Percentiles rank a stretch among this genome's conserved stretches.
Evolutionary conservation across 371 early-diverging fungal genomes (phyloP).

Genomic region (Syncephalastrum sp.): DNA sequence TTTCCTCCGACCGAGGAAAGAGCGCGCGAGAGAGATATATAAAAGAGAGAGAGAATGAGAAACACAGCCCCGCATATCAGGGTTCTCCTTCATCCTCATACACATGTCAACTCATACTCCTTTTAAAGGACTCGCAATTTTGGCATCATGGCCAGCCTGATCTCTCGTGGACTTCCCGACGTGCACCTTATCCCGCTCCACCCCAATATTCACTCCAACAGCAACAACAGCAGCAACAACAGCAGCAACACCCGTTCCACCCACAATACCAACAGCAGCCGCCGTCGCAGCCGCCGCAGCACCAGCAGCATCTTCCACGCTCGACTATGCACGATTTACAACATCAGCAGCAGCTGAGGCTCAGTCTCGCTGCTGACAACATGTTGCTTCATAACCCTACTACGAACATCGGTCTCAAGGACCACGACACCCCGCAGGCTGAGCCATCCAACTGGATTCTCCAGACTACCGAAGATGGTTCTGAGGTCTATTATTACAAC

Average conservation of each 20-base stretch:
- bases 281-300: conserved; percentile 1
- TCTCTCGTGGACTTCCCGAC: too few relatives aligned
- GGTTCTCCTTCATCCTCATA: too few relatives aligned
- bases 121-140: conserved; percentile 5
- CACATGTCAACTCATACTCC: too few relatives aligned
- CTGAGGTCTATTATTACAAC: conserved; percentile 55
- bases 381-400: neutral
- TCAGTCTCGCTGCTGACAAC: conserved; percentile 10
- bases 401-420: neutral
- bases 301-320: conserved; percentile 3
- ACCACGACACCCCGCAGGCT: conserved; percentile 1
- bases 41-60: too few relatives aligned
- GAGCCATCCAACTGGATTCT: conserved; percentile 47
- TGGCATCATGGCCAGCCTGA: conserved; percentile 5
- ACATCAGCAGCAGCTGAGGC: conserved; percentile 7
- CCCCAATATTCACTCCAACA: conserved; percentile 7
- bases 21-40: too few relatives aligned
- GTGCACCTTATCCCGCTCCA: neutral
- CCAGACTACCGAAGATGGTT: conserved; percentile 59
- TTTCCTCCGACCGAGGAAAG: too few relatives aligned
- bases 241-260: conserved; percentile 16
- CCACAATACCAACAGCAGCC: conserved; percentile 16
- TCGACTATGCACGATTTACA: neutral
- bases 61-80: neutral
- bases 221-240: conserved; percentile 13